phyloP scores from a whole-genome alignment of 306 rosid species.

The Crataegus laevigata region DNA sequence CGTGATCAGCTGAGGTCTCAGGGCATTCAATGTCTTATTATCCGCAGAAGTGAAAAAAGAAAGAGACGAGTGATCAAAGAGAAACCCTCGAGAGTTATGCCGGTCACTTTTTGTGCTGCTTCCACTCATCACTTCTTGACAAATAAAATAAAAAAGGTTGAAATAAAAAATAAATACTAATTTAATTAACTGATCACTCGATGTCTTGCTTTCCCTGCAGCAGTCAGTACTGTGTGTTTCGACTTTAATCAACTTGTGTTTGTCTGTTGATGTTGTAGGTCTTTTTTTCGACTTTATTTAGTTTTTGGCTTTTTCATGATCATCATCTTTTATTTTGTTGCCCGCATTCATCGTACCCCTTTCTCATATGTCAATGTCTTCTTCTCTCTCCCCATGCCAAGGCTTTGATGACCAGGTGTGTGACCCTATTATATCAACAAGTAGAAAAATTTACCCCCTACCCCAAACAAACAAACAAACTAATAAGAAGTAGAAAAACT shows the following conservation, averaged over 20 bases:
- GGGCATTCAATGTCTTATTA: background rate
- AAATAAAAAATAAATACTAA: background rate
- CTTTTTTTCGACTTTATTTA: conserved; percentile 12
- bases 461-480: background rate
- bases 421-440: background rate
- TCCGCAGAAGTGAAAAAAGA: background rate
- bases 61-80: background rate
- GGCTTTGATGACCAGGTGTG: background rate
- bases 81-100: conserved; percentile 26
- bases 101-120: conserved; percentile 23
- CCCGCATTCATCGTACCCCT: conserved; percentile 79
- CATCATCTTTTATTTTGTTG: conserved; percentile 23
- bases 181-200: background rate
- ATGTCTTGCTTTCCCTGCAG: background rate
- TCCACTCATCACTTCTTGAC: conserved; percentile 26
- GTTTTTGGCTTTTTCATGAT: conserved; percentile 21
- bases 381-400: background rate
- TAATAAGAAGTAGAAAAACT: background rate
- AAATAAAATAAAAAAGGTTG: background rate
- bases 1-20: background rate
- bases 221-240: background rate
- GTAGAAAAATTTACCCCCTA: background rate
- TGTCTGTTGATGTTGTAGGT: conserved; percentile 6
- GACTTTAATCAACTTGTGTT: conserved; percentile 1
- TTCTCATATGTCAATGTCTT: conserved; percentile 48